A percentile compares a stretch with the other conserved stretches of the same genome.
Conservation (phyloP, 2,329 filamentous ascomycete species). For the Ilyonectria sp. region DNA sequence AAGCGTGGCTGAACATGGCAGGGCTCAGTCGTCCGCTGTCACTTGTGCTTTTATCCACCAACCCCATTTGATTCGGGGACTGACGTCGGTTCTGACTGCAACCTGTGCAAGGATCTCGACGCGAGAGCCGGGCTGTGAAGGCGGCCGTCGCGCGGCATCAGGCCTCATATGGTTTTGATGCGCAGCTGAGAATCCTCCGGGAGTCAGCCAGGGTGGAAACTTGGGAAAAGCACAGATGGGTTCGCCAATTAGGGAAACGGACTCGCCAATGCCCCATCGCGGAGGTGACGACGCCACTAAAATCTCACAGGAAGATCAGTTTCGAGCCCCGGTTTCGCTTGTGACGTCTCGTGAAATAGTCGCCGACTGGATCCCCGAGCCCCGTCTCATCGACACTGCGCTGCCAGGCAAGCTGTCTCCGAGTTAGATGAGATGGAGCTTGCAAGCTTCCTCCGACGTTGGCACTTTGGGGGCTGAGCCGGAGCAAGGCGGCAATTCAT, state of each 20-base stretch:
- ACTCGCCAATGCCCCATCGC: neutral
- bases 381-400: neutral
- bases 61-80: neutral
- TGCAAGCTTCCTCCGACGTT: neutral
- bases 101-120: neutral
- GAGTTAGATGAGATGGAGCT: neutral
- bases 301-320: slow-evolving; percentile 20
- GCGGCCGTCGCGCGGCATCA: neutral
- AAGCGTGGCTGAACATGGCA: neutral
- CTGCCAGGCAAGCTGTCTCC: neutral
- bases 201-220: neutral
- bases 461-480: neutral
- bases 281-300: slow-evolving; percentile 7
- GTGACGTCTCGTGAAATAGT: neutral
- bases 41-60: neutral
- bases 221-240: neutral
- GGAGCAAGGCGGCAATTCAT: neutral
- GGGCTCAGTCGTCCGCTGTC: neutral
- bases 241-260: neutral
- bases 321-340: neutral
- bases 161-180: too few species aligned
- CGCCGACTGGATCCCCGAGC: neutral
- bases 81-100: neutral
- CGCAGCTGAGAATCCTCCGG: too few species aligned
- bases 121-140: neutral